A percentile compares a stretch with the other conserved stretches of the same genome.
Evolutionary conservation across 2,329 filamentous ascomycete genomes (phyloP).

Genomic region (Tolypocladium guangdongense): DNA sequence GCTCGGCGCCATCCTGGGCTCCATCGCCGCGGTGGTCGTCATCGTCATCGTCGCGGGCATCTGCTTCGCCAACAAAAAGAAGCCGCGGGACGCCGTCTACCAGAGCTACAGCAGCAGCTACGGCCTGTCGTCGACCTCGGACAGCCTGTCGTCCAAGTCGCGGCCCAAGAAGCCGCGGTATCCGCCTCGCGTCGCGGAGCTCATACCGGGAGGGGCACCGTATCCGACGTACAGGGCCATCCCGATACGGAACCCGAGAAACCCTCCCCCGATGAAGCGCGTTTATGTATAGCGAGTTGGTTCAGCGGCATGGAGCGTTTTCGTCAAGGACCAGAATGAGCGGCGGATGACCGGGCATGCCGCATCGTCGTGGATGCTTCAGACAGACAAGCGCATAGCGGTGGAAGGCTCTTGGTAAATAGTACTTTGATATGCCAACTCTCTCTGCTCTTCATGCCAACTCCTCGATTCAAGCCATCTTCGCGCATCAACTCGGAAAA

Average conservation of each 20-base stretch:
- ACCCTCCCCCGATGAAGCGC: slow-evolving; percentile 2
- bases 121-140: neutral
- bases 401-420: neutral
- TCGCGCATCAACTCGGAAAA: no score
- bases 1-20: slow-evolving; percentile 30
- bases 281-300: neutral
- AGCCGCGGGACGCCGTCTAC: neutral
- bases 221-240: slow-evolving; percentile 22
- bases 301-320: neutral
- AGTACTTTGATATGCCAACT: no score
- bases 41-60: slow-evolving; percentile 21
- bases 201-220: slow-evolving; percentile 20
- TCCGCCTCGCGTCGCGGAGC: slow-evolving; percentile 13
- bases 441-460: no score
- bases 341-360: neutral
- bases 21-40: slow-evolving; percentile 24
- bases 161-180: neutral
- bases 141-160: neutral
- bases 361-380: neutral
- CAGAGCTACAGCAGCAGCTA: neutral
- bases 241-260: slow-evolving; percentile 20
- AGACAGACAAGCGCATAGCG: neutral
- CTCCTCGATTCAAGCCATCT: no score
- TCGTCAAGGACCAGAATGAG: neutral
- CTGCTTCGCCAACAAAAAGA: slow-evolving; percentile 11